Base-by-base conservation (phyloP, 345 rosid species). In the Eucalyptus erythrocorys region DNA sequence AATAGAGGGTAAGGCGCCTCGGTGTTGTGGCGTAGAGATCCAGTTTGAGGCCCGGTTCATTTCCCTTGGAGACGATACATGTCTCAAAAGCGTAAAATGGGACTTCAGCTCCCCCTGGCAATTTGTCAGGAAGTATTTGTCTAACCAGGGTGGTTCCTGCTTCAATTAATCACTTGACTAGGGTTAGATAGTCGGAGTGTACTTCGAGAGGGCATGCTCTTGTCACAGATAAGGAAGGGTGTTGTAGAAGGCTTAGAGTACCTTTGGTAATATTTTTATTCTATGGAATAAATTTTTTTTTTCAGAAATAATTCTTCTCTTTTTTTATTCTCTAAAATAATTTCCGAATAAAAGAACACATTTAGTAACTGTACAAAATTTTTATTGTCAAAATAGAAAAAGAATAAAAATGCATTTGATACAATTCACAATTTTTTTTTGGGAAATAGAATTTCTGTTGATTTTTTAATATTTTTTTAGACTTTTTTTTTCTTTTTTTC, bases 281-380 rank as follows among this genome's bases (percentile, higher is more conserved):
- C 2, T 51, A 4, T 0, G 13, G 13, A 47, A 47, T 47, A 47
- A 19, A n/a, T n/a, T n/a, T 19, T 49, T 49, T 3, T 51, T 19
- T 51, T 7, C 4, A 21, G 10, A 51, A 51, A 51, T 51, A 51
- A 0, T 21, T 51, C 0, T 21, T 19, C 19, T 51, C 2, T 21
- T 7, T 51, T 7, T 51, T 51, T 4, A 51, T 51, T 51, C 55
- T 51, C 57, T 21, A 21, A 51, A 21, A 51, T 1, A 13, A 1
- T 51, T 51, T 51, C 26, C 0, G 2, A 21, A 4, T 51, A 21
- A 51, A 51, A 51, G 0, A 51, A 19, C 9, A 51, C 0, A 19
- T 51, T 51, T 51, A 19, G 1, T 7, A 7, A 7, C 9, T 7
- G 2, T 2, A 51, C 4, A 51, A 51, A 21, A 51, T 8, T 51